Evolutionary conservation across 768 basidiomycete genomes (phyloP).

Genomic region (Mycena polygramma): DNA sequence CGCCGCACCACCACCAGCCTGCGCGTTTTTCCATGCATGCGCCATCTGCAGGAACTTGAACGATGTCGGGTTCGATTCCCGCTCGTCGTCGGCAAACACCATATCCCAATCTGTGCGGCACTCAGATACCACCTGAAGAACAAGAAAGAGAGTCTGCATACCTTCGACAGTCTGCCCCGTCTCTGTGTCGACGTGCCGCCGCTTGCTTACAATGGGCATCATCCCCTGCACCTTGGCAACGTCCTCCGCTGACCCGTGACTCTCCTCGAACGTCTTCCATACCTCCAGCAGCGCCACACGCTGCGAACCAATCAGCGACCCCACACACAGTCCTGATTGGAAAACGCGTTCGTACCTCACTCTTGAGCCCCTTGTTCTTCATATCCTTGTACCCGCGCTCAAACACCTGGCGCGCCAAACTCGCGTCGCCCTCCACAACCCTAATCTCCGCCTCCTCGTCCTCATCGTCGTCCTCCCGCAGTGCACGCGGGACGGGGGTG

Average conservation of each 20-base stretch:
- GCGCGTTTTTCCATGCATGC: slow-evolving; percentile 78
- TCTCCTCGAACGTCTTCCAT: slow-evolving; percentile 95
- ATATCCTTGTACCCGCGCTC: slow-evolving; percentile 91
- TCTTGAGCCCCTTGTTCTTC: slow-evolving; percentile 84
- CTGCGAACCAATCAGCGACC: too few species aligned
- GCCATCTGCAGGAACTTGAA: slow-evolving; percentile 98
- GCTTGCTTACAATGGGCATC: slow-evolving; percentile 94
- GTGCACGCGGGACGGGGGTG: slow-evolving; percentile 72
- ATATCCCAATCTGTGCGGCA: slow-evolving; percentile 68
- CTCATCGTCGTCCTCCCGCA: slow-evolving; percentile 80
- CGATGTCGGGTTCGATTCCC: slow-evolving; percentile 90
- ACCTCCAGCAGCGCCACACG: slow-evolving; percentile 78
- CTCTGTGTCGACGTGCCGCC: slow-evolving; percentile 85
- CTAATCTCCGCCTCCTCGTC: slow-evolving; percentile 68
- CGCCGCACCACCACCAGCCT: slow-evolving; percentile 42
- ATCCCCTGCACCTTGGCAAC: slow-evolving; percentile 87
- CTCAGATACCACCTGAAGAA: not conserved
- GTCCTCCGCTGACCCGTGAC: slow-evolving; percentile 79
- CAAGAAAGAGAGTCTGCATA: slow-evolving; percentile 46
- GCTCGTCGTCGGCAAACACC: slow-evolving; percentile 79
- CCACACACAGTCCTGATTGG: not conserved
- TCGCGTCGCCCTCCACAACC: slow-evolving; percentile 79
- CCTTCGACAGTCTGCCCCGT: slow-evolving; percentile 92
- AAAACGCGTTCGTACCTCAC: slow-evolving; percentile 72
- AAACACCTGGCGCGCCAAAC: slow-evolving; percentile 82